phyloP scores from a whole-genome alignment of 139 green algal species.

The Ostreobium quekettii region DNA sequence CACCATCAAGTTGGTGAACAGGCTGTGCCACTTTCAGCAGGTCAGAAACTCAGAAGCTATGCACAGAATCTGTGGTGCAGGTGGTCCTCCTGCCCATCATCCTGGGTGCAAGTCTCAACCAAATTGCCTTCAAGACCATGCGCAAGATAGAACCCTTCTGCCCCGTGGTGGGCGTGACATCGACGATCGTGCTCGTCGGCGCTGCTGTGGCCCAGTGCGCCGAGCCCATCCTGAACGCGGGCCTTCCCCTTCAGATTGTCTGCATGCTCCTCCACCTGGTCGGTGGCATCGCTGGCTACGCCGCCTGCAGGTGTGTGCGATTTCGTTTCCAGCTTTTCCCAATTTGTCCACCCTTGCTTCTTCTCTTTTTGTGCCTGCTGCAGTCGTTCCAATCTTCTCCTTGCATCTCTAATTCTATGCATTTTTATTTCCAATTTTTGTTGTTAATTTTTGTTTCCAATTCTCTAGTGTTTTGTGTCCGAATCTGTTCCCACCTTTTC shows the following conservation, averaged over 20 bases:
- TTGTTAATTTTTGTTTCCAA: too few relatives aligned
- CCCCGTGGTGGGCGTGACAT: constrained; percentile 53
- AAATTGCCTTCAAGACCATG: constrained; percentile 41
- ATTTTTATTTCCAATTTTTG: too few relatives aligned
- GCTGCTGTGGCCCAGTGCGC: constrained; percentile 48
- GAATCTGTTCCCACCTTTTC: too few relatives aligned
- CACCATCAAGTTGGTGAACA: too few relatives aligned
- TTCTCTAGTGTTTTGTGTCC: too few relatives aligned
- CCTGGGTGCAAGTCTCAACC: constrained; percentile 53
- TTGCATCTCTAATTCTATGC: too few relatives aligned
- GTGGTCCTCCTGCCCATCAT: constrained; percentile 73
- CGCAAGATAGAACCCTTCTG: constrained; percentile 45
- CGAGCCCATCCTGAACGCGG: constrained; percentile 35
- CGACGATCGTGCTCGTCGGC: constrained; percentile 59
- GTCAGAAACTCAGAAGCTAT: too few relatives aligned
- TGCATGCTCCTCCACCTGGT: constrained; percentile 51
- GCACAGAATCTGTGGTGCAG: constrained; percentile 37
- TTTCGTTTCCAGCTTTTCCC: too few relatives aligned
- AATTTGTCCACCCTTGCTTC: too few relatives aligned
- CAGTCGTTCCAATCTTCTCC: too few relatives aligned
- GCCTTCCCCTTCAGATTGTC: constrained; percentile 28
- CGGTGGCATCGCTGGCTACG: constrained; percentile 59
- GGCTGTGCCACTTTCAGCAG: too few relatives aligned
- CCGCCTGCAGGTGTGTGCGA: constrained; percentile 46
- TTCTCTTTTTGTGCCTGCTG: too few relatives aligned